Evolutionary conservation across 106 monocot species (phyloP).

Genomic region (Dioscorea alata): DNA sequence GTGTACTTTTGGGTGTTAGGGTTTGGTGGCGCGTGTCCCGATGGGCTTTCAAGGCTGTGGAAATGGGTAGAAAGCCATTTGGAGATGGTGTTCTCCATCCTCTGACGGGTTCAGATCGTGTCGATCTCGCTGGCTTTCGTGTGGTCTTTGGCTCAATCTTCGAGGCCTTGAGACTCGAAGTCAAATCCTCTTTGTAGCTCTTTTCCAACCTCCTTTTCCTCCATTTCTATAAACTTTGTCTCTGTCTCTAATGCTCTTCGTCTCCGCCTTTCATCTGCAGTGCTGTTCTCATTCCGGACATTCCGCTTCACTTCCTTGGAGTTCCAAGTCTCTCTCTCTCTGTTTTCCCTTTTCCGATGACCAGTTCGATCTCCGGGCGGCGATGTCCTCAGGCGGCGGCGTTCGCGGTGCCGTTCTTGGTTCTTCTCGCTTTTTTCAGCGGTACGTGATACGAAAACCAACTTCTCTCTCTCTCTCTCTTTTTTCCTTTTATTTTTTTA

Average conservation of each 20-base stretch:
- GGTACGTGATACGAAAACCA: not conserved
- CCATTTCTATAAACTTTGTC: not conserved
- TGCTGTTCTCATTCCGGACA: not conserved
- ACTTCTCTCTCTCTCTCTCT: conserved; percentile 2
- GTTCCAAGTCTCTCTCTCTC: not conserved
- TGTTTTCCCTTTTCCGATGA: not conserved
- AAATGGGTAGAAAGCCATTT: not conserved
- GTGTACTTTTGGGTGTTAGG: not conserved
- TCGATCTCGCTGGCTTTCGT: not conserved
- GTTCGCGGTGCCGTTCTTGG: not conserved
- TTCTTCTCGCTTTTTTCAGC: not conserved
- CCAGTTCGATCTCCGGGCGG: conserved; percentile 1
- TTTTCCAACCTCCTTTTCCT: not conserved
- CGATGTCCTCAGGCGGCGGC: not conserved
- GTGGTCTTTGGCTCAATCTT: not conserved
- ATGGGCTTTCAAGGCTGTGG: not conserved
- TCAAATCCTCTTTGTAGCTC: not conserved
- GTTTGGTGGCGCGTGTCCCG: not conserved
- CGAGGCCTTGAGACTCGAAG: not conserved
- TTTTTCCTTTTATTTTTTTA: not conserved
- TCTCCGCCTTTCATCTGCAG: not conserved
- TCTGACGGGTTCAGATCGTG: not conserved
- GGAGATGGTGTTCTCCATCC: not conserved
- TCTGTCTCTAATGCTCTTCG: not conserved
- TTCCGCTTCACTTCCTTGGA: not conserved